phyloP scores from a whole-genome alignment of 169 alveolate species.

The Eimeria nieschulzi region DNA sequence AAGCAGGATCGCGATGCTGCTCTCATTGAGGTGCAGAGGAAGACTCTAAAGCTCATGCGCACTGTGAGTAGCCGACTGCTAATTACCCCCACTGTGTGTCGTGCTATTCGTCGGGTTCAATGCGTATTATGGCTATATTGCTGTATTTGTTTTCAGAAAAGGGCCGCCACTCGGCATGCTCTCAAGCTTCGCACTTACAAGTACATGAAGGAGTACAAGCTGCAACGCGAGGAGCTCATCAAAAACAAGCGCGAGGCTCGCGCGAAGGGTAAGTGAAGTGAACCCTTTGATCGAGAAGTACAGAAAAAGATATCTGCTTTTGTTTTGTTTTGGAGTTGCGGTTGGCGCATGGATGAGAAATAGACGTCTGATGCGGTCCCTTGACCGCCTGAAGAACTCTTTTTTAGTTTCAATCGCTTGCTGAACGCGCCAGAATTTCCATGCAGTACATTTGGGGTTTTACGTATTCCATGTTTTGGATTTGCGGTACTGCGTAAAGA shows the following conservation, averaged over 20 bases:
- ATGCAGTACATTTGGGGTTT: no score
- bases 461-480: not conserved
- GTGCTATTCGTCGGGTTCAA: not conserved
- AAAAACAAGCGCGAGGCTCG: constrained; percentile 73
- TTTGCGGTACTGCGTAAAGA: not conserved
- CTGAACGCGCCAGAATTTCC: constrained; percentile 7
- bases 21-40: constrained; percentile 72
- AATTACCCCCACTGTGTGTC: not conserved
- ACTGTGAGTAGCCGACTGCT: constrained; percentile 29
- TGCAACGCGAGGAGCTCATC: constrained; percentile 65
- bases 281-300: not conserved
- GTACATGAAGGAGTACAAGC: constrained; percentile 78
- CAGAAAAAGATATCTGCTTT: not conserved
- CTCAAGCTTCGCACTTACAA: constrained; percentile 78
- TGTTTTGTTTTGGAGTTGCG: not conserved
- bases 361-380: not conserved
- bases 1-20: constrained; percentile 74
- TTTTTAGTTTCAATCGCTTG: constrained; percentile 50
- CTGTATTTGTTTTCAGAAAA: constrained; percentile 28
- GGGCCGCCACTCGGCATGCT: constrained; percentile 69
- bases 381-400: not conserved
- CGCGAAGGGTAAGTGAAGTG: constrained; percentile 50
- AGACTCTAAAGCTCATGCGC: constrained; percentile 57
- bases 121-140: not conserved
- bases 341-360: constrained; percentile 15